These are phyloP conservation scores for Sugiyamaella americana DNA, from an alignment of 805 yeast genomes.

Conservation along the genomic window DNA sequence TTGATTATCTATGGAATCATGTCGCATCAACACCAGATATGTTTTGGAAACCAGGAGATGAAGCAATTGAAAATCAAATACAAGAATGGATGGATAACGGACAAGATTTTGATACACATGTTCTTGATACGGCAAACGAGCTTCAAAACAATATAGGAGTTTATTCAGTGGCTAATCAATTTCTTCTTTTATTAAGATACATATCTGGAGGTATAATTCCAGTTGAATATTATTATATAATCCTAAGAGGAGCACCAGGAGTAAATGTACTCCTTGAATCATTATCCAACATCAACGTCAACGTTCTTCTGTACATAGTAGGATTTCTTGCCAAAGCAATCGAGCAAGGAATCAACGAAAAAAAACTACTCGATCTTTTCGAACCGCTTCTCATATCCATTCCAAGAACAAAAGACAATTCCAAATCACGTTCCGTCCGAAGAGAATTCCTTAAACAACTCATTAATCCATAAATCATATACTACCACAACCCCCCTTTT, in stretches of 20 bases:
- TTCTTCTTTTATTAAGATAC: slow-evolving; percentile 29
- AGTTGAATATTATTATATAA: slow-evolving; percentile 23
- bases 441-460: slow-evolving; percentile 29
- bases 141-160: slow-evolving; percentile 34
- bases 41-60: slow-evolving; percentile 25
- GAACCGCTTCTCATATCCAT: slow-evolving; percentile 28
- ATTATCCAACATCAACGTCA: slow-evolving; percentile 38
- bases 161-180: slow-evolving; percentile 35
- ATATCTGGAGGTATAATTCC: slow-evolving; percentile 40
- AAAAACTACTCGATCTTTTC: slow-evolving; percentile 26
- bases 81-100: slow-evolving; percentile 34
- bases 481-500: too few species aligned
- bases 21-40: slow-evolving; percentile 14
- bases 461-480: too few species aligned
- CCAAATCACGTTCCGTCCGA: slow-evolving; percentile 29
- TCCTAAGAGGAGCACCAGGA: slow-evolving; percentile 27
- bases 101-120: slow-evolving; percentile 27
- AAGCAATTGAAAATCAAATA: slow-evolving; percentile 24
- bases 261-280: slow-evolving; percentile 35
- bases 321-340: slow-evolving; percentile 36
- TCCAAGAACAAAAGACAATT: slow-evolving; percentile 28
- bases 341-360: slow-evolving; percentile 24
- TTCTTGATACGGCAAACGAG: slow-evolving; percentile 25
- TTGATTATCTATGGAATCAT: slow-evolving; percentile 32
- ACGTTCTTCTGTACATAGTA: slow-evolving; percentile 37